phyloP scores from a whole-genome alignment of 2,329 filamentous ascomycete genomes.

The Huntiella omanensis region DNA sequence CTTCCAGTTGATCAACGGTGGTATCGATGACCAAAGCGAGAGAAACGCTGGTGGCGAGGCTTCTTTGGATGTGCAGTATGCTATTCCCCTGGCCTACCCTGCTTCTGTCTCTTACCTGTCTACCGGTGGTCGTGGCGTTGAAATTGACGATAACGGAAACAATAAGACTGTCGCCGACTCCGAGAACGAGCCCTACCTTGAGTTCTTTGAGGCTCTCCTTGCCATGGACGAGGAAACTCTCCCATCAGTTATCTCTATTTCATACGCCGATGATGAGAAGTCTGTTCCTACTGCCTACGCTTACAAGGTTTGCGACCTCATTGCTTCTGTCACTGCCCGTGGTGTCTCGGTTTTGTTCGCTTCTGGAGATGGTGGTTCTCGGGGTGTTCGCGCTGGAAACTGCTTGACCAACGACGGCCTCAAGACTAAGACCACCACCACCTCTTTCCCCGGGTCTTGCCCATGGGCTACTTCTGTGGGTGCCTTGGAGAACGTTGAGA shows the following conservation, averaged over 20 bases:
- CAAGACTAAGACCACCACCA: conserved; percentile 34
- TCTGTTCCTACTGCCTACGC: conserved; percentile 34
- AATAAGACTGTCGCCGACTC: conserved; percentile 16
- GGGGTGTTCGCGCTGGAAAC: conserved; percentile 25
- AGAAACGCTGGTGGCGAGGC: conserved; percentile 25
- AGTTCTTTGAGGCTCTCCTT: conserved; percentile 32
- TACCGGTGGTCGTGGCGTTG: conserved; percentile 25
- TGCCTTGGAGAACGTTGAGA: conserved; percentile 27
- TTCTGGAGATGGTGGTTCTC: conserved; percentile 32
- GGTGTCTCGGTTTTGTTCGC: conserved; percentile 32
- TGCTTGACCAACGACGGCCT: conserved; percentile 42
- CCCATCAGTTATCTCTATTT: conserved; percentile 37
- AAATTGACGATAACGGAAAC: conserved; percentile 22
- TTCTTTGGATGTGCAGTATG: conserved; percentile 30
- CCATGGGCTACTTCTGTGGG: conserved; percentile 51
- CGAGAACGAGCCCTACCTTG: conserved; percentile 38
- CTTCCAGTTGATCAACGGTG: conserved; percentile 24
- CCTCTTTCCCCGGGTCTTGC: conserved; percentile 47
- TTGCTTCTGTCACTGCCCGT: conserved; percentile 33
- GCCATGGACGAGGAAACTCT: conserved; percentile 23
- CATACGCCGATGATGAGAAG: conserved; percentile 40
- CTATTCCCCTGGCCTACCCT: conserved; percentile 26
- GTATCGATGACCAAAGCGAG: conserved; percentile 23
- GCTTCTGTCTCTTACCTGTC: conserved; percentile 26
- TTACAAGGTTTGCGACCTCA: conserved; percentile 30